Base-by-base conservation (phyloP, 164 flowering plant species). In the Vitis vinifera region DNA sequence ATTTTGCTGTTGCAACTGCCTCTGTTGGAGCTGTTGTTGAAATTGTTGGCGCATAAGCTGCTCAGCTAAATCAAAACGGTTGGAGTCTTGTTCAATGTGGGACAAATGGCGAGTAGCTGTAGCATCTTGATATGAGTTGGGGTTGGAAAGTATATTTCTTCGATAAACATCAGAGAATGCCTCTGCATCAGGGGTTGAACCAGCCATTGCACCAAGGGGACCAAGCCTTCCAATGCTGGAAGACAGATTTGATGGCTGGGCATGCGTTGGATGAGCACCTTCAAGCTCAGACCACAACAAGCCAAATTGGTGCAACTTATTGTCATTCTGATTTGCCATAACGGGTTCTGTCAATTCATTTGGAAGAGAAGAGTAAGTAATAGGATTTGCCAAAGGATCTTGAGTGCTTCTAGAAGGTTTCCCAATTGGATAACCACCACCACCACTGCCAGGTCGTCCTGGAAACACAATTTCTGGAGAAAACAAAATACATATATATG, bases 211-310 rank as follows among this genome's bases (percentile, higher is more conserved):
- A 74, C 75, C 73, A 58, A 79, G 79, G 2, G 84, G 71, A 51
- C 70, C 72, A 77, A 70, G 78, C 69, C 87, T 79, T 67, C 80
- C 85, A 51, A 67, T 67, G 51, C 73, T 71, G 12, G 87, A 76
- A 51, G 84, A 68, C 68, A 67, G 63, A 63, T 74, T 81, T 63
- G 87, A 78, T 16, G 84, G 69, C 69, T 83, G 83, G 67, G 76
- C 58, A 65, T 65, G 85, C 70, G 79, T 80, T 29, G 76, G 11
- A 70, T 78, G 71, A 64, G 75, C 62, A 29, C 82, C 82, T 74
- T 87, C 90, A 63, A 90, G 86, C 81, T 93, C 98, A 76, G 98
- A 90, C 93, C 89, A 82, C 48, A 83, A 68, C 71, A 91, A 77
- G 30, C 94, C 94, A 82, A 90, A 84, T 55, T 94, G 98, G 69